A percentile compares a stretch with the other conserved stretches of the same genome.
These are phyloP conservation scores for Eutypella sp. DNA, from an alignment of 2,329 filamentous ascomycete species.

Conservation along the genomic window DNA sequence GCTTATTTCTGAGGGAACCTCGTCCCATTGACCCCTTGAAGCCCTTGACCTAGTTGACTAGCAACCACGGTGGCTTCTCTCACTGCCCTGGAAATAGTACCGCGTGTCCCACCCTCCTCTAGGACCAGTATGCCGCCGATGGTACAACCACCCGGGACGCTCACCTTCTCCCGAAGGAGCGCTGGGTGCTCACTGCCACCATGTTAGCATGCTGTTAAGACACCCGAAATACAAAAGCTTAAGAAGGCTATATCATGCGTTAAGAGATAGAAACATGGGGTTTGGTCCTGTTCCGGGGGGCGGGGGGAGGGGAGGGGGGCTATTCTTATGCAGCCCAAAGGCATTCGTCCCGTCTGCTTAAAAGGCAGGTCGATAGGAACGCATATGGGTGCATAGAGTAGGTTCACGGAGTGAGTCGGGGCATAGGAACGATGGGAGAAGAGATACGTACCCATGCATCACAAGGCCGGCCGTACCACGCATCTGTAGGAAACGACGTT, in stretches of 20 bases:
- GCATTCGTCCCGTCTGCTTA: too few species aligned
- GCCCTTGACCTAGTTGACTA: constrained; percentile 56
- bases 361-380: too few species aligned
- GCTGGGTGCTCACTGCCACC: constrained; percentile 61
- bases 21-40: constrained; percentile 45
- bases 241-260: too few species aligned
- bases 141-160: constrained; percentile 71
- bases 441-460: constrained; percentile 43
- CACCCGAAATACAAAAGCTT: not conserved
- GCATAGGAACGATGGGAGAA: not conserved
- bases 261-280: too few species aligned
- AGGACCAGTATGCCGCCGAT: constrained; percentile 69
- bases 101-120: constrained; percentile 67
- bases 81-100: constrained; percentile 62
- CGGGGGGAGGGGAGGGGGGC: too few species aligned
- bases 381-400: not conserved
- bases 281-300: too few species aligned
- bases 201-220: not conserved
- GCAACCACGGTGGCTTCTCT: constrained; percentile 67
- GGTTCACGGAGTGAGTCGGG: not conserved
- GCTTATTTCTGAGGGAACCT: constrained; percentile 19
- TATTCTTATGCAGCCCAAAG: too few species aligned
- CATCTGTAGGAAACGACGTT: constrained; percentile 41
- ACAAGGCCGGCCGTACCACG: constrained; percentile 66
- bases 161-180: constrained; percentile 69